Base-by-base conservation (phyloP, 2,329 filamentous ascomycete genomes). In the Triangularia setosa region DNA sequence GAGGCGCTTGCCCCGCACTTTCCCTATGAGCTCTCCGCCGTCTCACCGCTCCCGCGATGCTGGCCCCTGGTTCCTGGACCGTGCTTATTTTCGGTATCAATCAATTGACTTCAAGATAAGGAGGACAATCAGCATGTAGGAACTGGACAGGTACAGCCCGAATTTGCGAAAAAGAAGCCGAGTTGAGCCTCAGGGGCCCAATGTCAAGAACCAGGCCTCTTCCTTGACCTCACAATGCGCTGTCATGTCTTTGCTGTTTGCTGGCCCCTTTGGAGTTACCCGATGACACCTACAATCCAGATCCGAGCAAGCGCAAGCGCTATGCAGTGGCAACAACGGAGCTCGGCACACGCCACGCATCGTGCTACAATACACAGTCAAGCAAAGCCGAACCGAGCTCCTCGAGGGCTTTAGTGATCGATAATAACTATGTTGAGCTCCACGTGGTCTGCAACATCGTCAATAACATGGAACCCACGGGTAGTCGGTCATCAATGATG, bases 1-100 rank as follows among this genome's bases (percentile, higher is more conserved):
- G 14, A 28, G 21, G 27, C 27, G 18, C 52, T 55, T 60, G 58
- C 58, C 58, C 58, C 58, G 58, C 58, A 60, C 24, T 60, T 56
- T 48, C 21, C 28, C 40, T 35, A 33, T 48, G 21, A 18, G 57
- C 57, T 33, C n/a, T n/a, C n/a, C 18, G 40, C 40, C 27, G 35
- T 53, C 58, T 60, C 58, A 60, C 58, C 58, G 58, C 58, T 60
- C 58, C 52, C 25, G 52, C 8, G 12, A 12, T 21, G 23, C 16
- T 55, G 25, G 23, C 52, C 52, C 52, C 52, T 55, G 52, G 52
- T 55, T 28, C 52, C 24, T 28, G 52, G 25, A 28, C 52, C 52
- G 40, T 48, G 40, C 40, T 48, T 48, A n/a, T 21, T n/a, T 48
- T 48, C 40, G 40, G 40, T 48, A 48, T 48, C 40, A 48, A 48